These are phyloP conservation scores for Claviceps cyperi DNA, from an alignment of 2,329 filamentous ascomycete species.

Conservation along the genomic window DNA sequence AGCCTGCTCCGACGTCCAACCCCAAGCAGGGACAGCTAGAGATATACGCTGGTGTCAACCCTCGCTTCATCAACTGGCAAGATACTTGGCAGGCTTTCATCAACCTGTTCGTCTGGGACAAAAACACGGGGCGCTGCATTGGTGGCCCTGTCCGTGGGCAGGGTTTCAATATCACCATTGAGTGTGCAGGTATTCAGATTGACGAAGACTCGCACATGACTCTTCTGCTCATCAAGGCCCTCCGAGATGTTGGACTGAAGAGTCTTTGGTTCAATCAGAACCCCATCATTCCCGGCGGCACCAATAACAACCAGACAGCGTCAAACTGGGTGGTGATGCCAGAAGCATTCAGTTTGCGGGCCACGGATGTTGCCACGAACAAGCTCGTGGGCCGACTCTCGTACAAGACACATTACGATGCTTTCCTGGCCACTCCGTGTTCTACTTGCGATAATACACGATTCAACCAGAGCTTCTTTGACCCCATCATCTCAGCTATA, in stretches of 20 bases:
- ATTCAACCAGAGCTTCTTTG: slow-evolving; percentile 23
- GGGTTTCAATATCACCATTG: slow-evolving; percentile 23
- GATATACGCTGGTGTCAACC: slow-evolving; percentile 20
- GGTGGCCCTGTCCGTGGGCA: slow-evolving; percentile 18
- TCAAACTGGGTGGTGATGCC: slow-evolving; percentile 26
- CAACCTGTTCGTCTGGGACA: slow-evolving; percentile 26
- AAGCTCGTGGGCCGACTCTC: slow-evolving; percentile 20
- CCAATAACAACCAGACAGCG: slow-evolving; percentile 14
- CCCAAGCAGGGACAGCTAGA: slow-evolving; percentile 18
- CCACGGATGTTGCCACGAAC: slow-evolving; percentile 18
- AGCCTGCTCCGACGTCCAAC: slow-evolving; percentile 17
- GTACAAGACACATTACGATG: slow-evolving; percentile 24
- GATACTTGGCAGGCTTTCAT: slow-evolving; percentile 25
- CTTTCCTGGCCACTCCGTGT: slow-evolving; percentile 22
- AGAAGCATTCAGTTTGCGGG: slow-evolving; percentile 21
- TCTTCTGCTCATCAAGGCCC: slow-evolving; percentile 24
- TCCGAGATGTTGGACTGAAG: slow-evolving; percentile 22
- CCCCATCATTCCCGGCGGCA: slow-evolving; percentile 20
- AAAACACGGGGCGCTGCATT: slow-evolving; percentile 20
- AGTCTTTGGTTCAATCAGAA: slow-evolving; percentile 27
- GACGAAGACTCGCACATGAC: slow-evolving; percentile 26
- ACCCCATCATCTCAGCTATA: slow-evolving; percentile 23
- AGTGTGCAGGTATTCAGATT: slow-evolving; percentile 22
- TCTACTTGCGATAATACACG: slow-evolving; percentile 21
- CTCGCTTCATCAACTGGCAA: slow-evolving; percentile 26